A percentile compares a stretch with the other conserved stretches of the same genome.
These are phyloP conservation scores for Dentipellis sp. DNA, from an alignment of 768 basidiomycete species.

Conservation along the genomic window DNA sequence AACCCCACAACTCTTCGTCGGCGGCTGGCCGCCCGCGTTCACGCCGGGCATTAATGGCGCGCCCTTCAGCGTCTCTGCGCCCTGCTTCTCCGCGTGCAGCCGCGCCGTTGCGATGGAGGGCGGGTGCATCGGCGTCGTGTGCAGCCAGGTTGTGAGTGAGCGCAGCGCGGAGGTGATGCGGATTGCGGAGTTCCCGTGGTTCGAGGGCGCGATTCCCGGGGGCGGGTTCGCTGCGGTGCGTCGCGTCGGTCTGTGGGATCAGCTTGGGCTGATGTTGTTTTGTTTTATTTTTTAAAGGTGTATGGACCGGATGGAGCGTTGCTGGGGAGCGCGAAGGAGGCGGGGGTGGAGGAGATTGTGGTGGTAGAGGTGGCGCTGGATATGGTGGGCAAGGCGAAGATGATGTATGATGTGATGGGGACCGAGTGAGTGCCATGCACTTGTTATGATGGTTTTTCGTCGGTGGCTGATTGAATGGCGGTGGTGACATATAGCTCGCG, in stretches of 20 bases:
- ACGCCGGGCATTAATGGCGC: not conserved
- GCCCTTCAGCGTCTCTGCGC: not conserved
- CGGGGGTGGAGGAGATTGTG: not conserved
- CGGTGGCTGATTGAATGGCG: not conserved
- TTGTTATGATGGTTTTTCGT: not conserved
- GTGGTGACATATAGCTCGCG: not conserved
- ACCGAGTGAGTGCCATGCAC: not conserved
- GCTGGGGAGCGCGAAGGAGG: not conserved
- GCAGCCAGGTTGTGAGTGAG: not conserved
- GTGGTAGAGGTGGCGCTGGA: not conserved
- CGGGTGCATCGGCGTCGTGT: not conserved
- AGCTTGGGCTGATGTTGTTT: too few relatives aligned
- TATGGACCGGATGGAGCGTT: not conserved
- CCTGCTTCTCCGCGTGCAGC: not conserved
- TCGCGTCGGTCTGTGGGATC: not conserved
- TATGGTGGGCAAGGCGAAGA: not conserved
- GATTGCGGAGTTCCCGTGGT: not conserved
- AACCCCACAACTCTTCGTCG: not conserved
- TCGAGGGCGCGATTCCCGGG: not conserved
- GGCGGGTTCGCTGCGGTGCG: not conserved
- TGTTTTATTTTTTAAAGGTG: too few relatives aligned
- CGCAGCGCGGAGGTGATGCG: not conserved
- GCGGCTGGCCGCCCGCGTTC: not conserved
- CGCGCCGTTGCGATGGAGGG: not conserved
- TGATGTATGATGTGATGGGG: not conserved